These are phyloP conservation scores for Podaxis carcinomalis DNA, from an alignment of 768 basidiomycete genomes.

Conservation along the genomic window DNA sequence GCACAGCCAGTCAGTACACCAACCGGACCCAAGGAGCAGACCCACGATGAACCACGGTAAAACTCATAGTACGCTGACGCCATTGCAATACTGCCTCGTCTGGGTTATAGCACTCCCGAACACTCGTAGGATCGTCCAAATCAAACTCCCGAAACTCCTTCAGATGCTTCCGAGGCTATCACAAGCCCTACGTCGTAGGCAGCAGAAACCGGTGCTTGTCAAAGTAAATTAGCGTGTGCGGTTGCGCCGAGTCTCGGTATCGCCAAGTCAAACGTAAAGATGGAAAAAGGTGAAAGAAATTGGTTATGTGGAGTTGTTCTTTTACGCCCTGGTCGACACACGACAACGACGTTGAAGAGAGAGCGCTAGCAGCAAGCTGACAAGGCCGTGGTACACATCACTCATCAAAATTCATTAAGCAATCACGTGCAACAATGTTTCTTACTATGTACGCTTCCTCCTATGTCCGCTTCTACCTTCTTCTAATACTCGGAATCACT, in stretches of 20 bases:
- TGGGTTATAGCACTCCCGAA: neutral
- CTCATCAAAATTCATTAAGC: neutral
- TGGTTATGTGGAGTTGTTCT: too few relatives aligned
- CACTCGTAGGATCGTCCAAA: neutral
- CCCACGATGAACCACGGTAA: slow-evolving; percentile 88
- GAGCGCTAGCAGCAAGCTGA: neutral
- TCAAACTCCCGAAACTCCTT: neutral
- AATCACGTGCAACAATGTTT: too few relatives aligned
- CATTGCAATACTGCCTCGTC: slow-evolving; percentile 33
- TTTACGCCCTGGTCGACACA: too few relatives aligned
- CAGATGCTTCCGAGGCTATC: neutral
- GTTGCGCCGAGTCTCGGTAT: too few relatives aligned
- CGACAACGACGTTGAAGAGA: neutral
- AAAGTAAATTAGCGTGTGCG: too few relatives aligned
- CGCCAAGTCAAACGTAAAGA: too few relatives aligned
- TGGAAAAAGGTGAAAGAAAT: too few relatives aligned
- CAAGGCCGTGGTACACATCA: neutral
- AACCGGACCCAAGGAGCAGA: slow-evolving; percentile 17
- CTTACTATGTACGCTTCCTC: too few relatives aligned
- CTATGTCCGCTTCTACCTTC: too few relatives aligned
- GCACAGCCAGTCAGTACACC: neutral
- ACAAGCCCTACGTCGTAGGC: too few relatives aligned
- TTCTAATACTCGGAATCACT: too few relatives aligned
- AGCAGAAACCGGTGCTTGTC: too few relatives aligned
- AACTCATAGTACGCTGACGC: slow-evolving; percentile 89